These are phyloP conservation scores for Bodo saltans DNA, from an alignment of 78 protist species.

Conservation along the genomic window DNA sequence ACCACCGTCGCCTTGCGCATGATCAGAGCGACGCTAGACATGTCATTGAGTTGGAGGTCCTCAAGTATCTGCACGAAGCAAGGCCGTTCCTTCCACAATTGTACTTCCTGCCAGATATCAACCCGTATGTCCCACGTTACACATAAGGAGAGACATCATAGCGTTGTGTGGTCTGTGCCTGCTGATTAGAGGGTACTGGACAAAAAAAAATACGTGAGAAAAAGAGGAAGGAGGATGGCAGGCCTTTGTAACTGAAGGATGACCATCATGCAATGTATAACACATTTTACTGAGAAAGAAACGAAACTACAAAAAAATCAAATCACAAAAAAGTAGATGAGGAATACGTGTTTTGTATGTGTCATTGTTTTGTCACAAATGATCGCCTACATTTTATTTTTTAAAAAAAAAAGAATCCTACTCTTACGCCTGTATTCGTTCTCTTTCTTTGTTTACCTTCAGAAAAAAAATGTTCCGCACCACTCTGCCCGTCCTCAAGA, in stretches of 20 bases:
- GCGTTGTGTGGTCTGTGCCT: neutral
- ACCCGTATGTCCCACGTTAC: neutral
- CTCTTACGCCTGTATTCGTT: too few relatives aligned
- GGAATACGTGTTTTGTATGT: neutral
- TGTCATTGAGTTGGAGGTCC: neutral
- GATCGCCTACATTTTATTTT: too few relatives aligned
- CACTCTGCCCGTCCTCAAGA: neutral
- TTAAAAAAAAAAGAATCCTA: too few relatives aligned
- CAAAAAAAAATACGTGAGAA: conserved; percentile 17
- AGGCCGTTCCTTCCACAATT: neutral
- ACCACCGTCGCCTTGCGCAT: neutral
- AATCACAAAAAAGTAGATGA: neutral
- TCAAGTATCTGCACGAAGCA: conserved; percentile 7
- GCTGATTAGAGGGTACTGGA: neutral
- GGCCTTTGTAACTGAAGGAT: neutral
- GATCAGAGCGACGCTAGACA: neutral
- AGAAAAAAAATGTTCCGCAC: conserved; percentile 2
- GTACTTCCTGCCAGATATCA: conserved; percentile 17
- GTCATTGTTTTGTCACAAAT: neutral
- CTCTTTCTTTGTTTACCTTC: too few relatives aligned
- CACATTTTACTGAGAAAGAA: neutral
- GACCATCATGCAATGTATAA: neutral
- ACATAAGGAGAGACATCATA: neutral
- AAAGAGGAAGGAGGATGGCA: neutral
- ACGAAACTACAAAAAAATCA: neutral